Percentiles rank a stretch among this genome's conserved stretches.
Conservation (phyloP, 257 asterid genomes). For the Mitragyna speciosa region DNA sequence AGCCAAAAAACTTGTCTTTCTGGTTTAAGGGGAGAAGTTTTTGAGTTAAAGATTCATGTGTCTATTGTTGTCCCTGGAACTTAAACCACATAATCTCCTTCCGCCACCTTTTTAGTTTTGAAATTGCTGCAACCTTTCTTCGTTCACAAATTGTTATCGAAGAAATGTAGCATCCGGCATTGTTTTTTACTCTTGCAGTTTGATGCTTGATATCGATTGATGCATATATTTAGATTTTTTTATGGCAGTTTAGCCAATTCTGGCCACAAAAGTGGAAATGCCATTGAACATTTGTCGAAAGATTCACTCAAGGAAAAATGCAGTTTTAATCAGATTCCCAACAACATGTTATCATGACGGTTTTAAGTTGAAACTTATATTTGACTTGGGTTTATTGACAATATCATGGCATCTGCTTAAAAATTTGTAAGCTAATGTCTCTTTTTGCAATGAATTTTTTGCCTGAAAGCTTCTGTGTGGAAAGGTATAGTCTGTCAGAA, state of each 20-base stretch:
- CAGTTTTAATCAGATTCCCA: not conserved
- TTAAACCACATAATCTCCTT: not conserved
- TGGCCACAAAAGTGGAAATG: not conserved
- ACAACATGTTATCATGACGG: not conserved
- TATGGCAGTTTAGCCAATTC: not conserved
- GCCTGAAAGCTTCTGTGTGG: not conserved
- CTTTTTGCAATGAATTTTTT: not conserved
- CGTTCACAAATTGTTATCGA: not conserved
- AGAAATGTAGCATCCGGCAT: not conserved
- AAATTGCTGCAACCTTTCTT: not conserved
- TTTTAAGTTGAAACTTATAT: not conserved
- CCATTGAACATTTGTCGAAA: not conserved
- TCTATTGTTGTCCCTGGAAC: not conserved
- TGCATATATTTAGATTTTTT: not conserved
- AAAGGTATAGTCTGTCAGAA: not conserved
- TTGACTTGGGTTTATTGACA: not conserved
- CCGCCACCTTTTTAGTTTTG: not conserved
- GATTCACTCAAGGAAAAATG: not conserved
- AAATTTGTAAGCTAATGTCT: not conserved
- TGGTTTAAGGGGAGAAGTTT: not conserved
- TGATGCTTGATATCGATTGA: not conserved
- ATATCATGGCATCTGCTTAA: not conserved
- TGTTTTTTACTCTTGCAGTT: not conserved
- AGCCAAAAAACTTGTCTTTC: not conserved
- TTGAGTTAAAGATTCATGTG: not conserved